Conservation (phyloP, 495 filamentous ascomycete species). For the Neurospora africana region DNA sequence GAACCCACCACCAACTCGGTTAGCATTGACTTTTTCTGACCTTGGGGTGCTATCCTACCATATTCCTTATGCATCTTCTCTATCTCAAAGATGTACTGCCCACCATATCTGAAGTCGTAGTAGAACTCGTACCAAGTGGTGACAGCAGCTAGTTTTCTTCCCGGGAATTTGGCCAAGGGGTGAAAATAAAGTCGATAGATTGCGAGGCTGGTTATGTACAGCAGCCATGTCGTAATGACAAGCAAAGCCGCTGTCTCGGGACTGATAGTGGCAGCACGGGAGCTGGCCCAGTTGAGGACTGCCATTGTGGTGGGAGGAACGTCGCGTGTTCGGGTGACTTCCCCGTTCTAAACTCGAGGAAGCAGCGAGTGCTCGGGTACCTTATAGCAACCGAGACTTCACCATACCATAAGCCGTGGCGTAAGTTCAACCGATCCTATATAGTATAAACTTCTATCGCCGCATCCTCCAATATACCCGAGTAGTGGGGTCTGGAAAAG, state of each 20-base stretch:
- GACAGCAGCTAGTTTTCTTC: constrained; percentile 34
- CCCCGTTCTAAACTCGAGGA: neutral
- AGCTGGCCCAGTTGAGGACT: neutral
- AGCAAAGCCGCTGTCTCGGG: neutral
- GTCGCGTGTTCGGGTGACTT: neutral
- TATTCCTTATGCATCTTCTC: constrained; percentile 31
- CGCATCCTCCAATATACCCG: neutral
- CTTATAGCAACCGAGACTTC: neutral
- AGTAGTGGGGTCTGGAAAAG: neutral
- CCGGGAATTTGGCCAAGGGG: constrained; percentile 30
- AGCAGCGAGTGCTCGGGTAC: neutral
- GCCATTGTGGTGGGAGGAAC: neutral
- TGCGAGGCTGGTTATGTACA: neutral
- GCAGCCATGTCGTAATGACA: neutral
- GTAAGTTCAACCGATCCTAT: neutral
- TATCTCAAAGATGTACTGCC: constrained; percentile 27
- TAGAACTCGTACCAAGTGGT: constrained; percentile 35
- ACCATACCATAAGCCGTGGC: neutral
- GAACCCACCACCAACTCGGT: neutral
- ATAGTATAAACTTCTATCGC: neutral
- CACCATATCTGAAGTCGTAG: constrained; percentile 29
- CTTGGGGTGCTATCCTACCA: constrained; percentile 8
- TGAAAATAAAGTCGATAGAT: constrained; percentile 20
- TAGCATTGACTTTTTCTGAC: neutral
- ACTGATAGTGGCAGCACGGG: neutral